Evolutionary conservation across 768 basidiomycete genomes (phyloP).

Genomic region (Dictyophora rubrovolvata): DNA sequence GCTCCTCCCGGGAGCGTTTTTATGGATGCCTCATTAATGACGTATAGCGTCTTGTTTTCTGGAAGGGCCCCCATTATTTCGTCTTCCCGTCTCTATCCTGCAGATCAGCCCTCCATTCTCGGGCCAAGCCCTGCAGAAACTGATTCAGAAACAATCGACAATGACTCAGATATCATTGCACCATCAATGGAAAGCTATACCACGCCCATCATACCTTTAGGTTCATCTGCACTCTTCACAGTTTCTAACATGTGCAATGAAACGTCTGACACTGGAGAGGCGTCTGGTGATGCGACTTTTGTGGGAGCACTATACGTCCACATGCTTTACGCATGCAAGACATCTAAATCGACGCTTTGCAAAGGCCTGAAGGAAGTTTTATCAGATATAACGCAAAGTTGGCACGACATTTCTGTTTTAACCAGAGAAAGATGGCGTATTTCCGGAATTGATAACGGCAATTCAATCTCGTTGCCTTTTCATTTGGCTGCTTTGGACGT

Average conservation of each 20-base stretch:
- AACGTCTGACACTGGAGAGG: neutral
- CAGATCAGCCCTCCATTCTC: slow-evolving; percentile 28
- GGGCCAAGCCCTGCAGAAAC: slow-evolving; percentile 27
- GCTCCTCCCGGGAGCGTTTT: slow-evolving; percentile 3
- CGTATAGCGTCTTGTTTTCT: slow-evolving; percentile 11
- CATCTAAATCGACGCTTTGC: slow-evolving; percentile 28
- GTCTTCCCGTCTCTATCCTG: slow-evolving; percentile 38
- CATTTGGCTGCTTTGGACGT: slow-evolving; percentile 49
- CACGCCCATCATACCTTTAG: slow-evolving; percentile 42
- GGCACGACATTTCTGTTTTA: slow-evolving; percentile 59
- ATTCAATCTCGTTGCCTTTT: slow-evolving; percentile 48
- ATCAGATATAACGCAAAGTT: slow-evolving; percentile 57
- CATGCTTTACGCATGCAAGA: slow-evolving; percentile 42
- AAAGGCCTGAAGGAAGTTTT: slow-evolving; percentile 24
- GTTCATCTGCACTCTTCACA: slow-evolving; percentile 49
- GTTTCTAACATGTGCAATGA: slow-evolving; percentile 29
- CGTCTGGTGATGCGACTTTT: slow-evolving; percentile 30
- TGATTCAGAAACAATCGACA: neutral
- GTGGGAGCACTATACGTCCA: slow-evolving; percentile 51
- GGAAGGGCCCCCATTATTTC: slow-evolving; percentile 23
- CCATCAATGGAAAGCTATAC: slow-evolving; percentile 17
- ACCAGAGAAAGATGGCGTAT: slow-evolving; percentile 34
- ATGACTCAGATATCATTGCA: slow-evolving; percentile 27
- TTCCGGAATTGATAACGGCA: slow-evolving; percentile 27
- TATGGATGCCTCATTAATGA: slow-evolving; percentile 6